A percentile compares a stretch with the other conserved stretches of the same genome.
These are phyloP conservation scores for Sorghum bicolor DNA, from an alignment of 176 grass and related monocot genomes.

Conservation along the genomic window Sorghum_bicolor_NCBIv3 NC_012870.2:382001-382500, in stretches of 20 bases:
- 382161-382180: neutral
- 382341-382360: constrained; percentile 1
- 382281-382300: constrained; percentile 1
- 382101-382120: neutral
- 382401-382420: neutral
- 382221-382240: constrained; percentile 94
- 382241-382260: constrained; percentile 98
- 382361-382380: neutral
- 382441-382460: constrained; percentile 97
- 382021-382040: constrained; percentile 95
- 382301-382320: neutral
- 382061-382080: constrained; percentile 99
- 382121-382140: neutral
- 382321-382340: constrained; percentile 4
- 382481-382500: constrained; percentile 94
- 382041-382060: constrained; percentile 91
- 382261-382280: constrained; percentile 95
- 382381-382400: neutral
- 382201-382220: constrained; percentile 90
- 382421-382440: constrained; percentile 77
- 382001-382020: constrained; percentile 99
- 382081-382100: constrained; percentile 92
- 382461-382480: constrained; percentile 93
- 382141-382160: constrained; percentile 18
- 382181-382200: constrained; percentile 15